A percentile compares a stretch with the other conserved stretches of the same genome.
These are phyloP conservation scores for Yamadazyma kitorensis DNA, from an alignment of 805 yeast genomes.

Conservation along the genomic window DNA sequence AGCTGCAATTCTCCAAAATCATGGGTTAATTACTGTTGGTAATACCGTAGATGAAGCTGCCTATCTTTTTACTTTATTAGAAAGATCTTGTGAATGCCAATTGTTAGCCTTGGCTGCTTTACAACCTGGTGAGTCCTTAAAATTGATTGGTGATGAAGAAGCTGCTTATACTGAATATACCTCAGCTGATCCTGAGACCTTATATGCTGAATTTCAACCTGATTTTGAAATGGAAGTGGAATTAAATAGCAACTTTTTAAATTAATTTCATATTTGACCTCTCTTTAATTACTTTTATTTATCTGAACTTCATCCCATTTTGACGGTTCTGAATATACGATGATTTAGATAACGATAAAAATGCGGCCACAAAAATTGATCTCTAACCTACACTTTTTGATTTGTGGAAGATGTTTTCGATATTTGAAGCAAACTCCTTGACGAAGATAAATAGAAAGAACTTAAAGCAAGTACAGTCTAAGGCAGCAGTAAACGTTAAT, in stretches of 20 bases:
- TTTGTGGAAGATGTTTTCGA: too few species aligned
- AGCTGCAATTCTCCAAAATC: constrained; percentile 32
- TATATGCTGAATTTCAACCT: constrained; percentile 70
- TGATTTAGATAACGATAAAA: background rate
- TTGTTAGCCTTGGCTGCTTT: constrained; percentile 37
- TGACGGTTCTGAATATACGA: background rate
- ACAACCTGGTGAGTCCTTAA: constrained; percentile 34
- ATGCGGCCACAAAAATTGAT: background rate
- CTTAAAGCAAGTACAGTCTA: constrained; percentile 1
- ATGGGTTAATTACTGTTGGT: constrained; percentile 35
- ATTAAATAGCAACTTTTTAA: constrained; percentile 5
- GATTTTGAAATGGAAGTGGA: constrained; percentile 43
- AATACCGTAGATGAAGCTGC: constrained; percentile 37
- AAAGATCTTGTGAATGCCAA: constrained; percentile 29
- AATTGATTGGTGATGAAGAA: constrained; percentile 53
- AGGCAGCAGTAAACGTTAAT: background rate
- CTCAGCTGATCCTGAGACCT: constrained; percentile 60
- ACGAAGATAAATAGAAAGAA: background rate
- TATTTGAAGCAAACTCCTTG: background rate
- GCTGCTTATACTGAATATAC: constrained; percentile 65
- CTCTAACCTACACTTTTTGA: too few species aligned
- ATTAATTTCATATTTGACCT: background rate
- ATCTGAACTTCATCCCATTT: background rate
- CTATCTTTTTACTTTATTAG: constrained; percentile 30
- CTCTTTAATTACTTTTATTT: background rate